Conservation (phyloP, 2,329 filamentous ascomycete species). For the Passalora sequoiae region DNA sequence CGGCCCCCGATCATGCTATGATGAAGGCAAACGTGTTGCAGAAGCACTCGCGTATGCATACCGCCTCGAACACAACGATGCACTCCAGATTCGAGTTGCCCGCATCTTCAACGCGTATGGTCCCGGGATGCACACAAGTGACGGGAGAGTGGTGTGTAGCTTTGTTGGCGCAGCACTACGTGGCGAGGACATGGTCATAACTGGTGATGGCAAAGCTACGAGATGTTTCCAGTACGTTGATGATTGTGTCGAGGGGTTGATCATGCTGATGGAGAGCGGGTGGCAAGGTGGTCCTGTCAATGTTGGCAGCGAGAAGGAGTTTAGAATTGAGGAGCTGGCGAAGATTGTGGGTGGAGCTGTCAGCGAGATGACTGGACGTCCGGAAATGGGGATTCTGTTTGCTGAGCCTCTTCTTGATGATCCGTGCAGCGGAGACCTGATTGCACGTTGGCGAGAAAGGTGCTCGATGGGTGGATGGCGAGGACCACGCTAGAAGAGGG, state of each 20-base stretch:
- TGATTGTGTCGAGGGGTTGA: slow-evolving; percentile 6
- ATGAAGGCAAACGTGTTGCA: slow-evolving; percentile 13
- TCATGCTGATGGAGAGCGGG: slow-evolving; percentile 3
- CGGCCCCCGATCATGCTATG: slow-evolving; percentile 11
- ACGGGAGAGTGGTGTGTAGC: slow-evolving; percentile 8
- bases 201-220: slow-evolving; percentile 1
- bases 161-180: slow-evolving; percentile 5
- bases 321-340: slow-evolving; percentile 2
- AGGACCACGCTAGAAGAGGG: not conserved
- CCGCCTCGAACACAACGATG: slow-evolving; percentile 5
- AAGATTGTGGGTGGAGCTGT: not conserved
- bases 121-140: slow-evolving; percentile 4
- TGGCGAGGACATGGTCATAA: slow-evolving; percentile 1
- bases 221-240: slow-evolving; percentile 9
- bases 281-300: slow-evolving; percentile 6
- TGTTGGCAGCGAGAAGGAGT: slow-evolving; percentile 6
- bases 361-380: not conserved
- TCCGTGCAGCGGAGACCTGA: slow-evolving; percentile 5
- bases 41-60: slow-evolving; percentile 12
- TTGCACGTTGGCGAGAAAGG: slow-evolving; percentile 3
- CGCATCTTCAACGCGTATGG: slow-evolving; percentile 10
- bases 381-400: not conserved
- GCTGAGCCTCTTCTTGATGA: not conserved
- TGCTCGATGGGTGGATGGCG: slow-evolving; percentile 6
- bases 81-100: slow-evolving; percentile 2